Evolutionary conservation across 169 alveolate species (phyloP), one percentile per base, ranked within the genome.

Genomic region (Plasmodium ovale): DNA sequence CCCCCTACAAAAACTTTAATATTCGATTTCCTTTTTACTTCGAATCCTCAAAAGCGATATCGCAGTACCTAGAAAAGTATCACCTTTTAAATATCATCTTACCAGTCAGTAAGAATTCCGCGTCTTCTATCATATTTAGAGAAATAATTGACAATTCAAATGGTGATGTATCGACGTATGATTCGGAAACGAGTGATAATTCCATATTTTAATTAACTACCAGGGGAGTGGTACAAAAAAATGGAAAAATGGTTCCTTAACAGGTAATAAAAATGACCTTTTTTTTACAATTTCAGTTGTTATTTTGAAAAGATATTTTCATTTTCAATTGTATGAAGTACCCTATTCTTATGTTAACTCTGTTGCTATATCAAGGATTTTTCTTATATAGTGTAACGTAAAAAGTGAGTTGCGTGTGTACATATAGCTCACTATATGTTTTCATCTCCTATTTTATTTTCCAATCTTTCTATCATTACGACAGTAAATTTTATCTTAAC

Each of bases 21-120:
- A 85, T 85, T 37, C 85, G 91, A 9, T 85, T 85, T 69, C 91
- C 91, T 33, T 85, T 68, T 71, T 69, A 85, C 31, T 85, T 39
- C 35, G 87, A 85, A 56, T 37, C 91, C 5, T 67, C 91, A 54
- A 85, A 69, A 37, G 87, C 87, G 33, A 27, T 54, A 33, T 68
- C 91, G 16, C 91, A 85, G 21, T 85, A 68, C 56, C 29, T 85
- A 29, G 85, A 85, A 49, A 59, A 39, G 70, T 69, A 68, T 56
- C 62, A 68, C 53, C 87, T 85, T 37, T 71, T 85, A 69, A 85
- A 85, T 70, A 44, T 85, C 35, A 85, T 85, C 44, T 58, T 85
- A 68, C 91, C 91, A 7, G 91, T 85, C 3, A 85, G 72, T 25
- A 85, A 47, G 44, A 56, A 49, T 68, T 35, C 58, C 31, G 56